Base-by-base conservation (phyloP, 1,284 basidiomycete species). In the Bjerkandera adusta region DNA sequence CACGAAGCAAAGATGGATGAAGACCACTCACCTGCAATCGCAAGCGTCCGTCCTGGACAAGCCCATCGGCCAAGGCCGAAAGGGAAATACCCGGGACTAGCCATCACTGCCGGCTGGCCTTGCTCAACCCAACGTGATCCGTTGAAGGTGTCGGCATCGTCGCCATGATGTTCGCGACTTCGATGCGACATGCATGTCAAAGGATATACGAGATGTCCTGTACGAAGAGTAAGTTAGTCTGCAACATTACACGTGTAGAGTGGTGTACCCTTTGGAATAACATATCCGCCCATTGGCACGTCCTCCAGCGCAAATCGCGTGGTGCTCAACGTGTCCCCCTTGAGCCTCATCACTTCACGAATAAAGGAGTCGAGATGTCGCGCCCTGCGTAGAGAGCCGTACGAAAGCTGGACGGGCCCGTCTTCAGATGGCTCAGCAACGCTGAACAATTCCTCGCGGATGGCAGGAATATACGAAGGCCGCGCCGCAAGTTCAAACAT, bases 31-130 rank as follows among this genome's bases (percentile, higher is more conserved):
- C 68, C 66, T 36, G 65, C 58, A 15, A 68, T 56, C 7, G 65
- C 67, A 15, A 69, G 56, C 3, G 60, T 55, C 16, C 65, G 55
- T 3, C 67, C 67, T 1, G 67, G 65, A 50, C 68, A 68, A 1
- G 65, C 65, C 59, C 67, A 69, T 12, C 63, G 53, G 20, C 63
- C 65, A n/a, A 68, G 47, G 2, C 68, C 68, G 41, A 69, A 69
- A 7, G 66, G 60, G 38, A 65, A 59, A 47, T 68, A 67, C 1
- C 57, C 56, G 4, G 57, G 48, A 29, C 63, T 62, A 20, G 58
- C 58, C 62, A 62, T 68, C 8, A 62, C 55, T 1, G 66, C 64
- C 13, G 60, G 64, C 29, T 63, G 62, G 48, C 58, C 57, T 3
- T 45, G 43, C 32, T 61, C 61, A 2, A 60, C 59, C 68, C 68